Evolutionary conservation across 495 filamentous ascomycete genomes (phyloP), one percentile per base, ranked within the genome.

Genomic region (Cudoniella acicularis): DNA sequence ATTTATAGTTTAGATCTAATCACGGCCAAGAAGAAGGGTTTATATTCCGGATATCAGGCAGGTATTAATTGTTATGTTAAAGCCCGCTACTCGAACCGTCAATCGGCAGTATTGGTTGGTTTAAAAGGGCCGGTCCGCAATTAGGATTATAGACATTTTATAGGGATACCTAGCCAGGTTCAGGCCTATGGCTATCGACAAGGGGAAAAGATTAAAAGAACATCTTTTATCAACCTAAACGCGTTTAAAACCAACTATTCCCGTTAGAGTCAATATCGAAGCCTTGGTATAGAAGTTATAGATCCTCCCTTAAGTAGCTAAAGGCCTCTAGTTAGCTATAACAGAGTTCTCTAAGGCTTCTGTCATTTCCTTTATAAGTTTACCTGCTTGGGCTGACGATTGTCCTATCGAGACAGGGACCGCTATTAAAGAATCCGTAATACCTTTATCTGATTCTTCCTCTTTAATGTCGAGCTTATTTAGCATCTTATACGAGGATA

Each of bases 191-290:
- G 55, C 25, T 2, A 57, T 24, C 21, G 46, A 57, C 46, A 1
- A 51, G 45, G 55, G 25, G 22, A 57, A 0, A 40, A 57, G 55
- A 22, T 57, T 57, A 24, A 57, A 50, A 50, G 25, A 22, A 57
- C 55, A 50, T 57, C 55, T 49, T 51, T 57, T 25, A 51, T 57
- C 46, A 57, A 57, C 45, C 25, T 57, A 25, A n/a, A 57, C 45
- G 13, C 25, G 17, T 50, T 57, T 10, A 57, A 57, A 22, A 24
- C 41, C 55, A 36, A 57, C 16, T 30, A 51, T 22, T 10, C 25
- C 55, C 45, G 17, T 50, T 57, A 17, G 11, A 20, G 46, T 57
- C 6, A 6, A 8, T 50, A 57, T 57, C 0, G 26, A 57, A 49
- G 25, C 45, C 26, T 57, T 57, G 3, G 45, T 57, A 51, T 18